Conservation (phyloP, 2,329 filamentous ascomycete genomes). For the Helminthosporium solani region DNA sequence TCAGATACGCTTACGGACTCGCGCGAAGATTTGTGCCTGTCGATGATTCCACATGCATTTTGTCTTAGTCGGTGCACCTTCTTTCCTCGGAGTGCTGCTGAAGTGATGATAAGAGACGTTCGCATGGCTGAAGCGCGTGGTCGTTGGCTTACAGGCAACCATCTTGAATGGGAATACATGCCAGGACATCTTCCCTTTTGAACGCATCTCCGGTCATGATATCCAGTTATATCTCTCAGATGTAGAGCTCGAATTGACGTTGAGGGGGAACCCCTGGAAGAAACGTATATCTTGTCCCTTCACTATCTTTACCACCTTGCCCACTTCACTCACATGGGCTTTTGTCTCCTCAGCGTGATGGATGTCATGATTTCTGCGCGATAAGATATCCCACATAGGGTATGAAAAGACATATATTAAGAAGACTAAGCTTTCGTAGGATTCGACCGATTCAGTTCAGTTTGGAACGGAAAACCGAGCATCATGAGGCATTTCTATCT, state of each 20-base stretch:
- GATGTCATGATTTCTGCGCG: not conserved
- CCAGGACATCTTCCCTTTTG: not conserved
- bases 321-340: not conserved
- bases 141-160: not conserved
- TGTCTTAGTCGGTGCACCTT: not conserved
- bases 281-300: not conserved
- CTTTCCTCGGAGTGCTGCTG: not conserved
- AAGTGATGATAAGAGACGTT: not conserved
- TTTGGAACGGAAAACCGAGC: not conserved
- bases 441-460: not conserved
- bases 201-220: not conserved
- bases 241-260: no score
- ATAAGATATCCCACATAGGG: not conserved
- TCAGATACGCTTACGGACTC: not conserved
- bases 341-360: not conserved
- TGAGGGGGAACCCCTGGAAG: not conserved
- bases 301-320: no score
- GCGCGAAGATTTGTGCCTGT: not conserved
- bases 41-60: not conserved
- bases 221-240: not conserved
- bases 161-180: not conserved
- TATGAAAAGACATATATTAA: constrained; percentile 8
- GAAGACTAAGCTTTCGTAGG: not conserved
- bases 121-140: constrained; percentile 1
- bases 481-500: constrained; percentile 8